phyloP scores from a whole-genome alignment of 768 basidiomycete genomes.

The Omphalotus guepiniiformis region DNA sequence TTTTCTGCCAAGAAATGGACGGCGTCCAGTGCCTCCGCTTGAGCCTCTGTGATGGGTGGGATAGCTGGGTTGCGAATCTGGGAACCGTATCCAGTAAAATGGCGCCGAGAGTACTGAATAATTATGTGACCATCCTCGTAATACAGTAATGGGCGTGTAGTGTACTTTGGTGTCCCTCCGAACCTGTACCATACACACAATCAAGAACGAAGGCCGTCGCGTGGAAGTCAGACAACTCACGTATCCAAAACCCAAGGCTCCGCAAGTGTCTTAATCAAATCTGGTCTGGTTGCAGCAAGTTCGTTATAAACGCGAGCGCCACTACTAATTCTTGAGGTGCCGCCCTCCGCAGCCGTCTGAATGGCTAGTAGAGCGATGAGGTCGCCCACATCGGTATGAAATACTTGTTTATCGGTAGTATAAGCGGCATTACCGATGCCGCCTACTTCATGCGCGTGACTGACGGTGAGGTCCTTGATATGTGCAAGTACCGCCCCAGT shows the following conservation, averaged over 20 bases:
- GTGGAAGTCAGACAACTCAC: conserved; percentile 15
- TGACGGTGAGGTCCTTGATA: conserved; percentile 42
- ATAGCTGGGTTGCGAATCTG: conserved; percentile 34
- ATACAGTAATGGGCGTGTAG: conserved; percentile 35
- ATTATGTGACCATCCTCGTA: conserved; percentile 35
- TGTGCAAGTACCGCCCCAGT: conserved; percentile 41
- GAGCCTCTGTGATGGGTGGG: conserved; percentile 45
- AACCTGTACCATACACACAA: conserved; percentile 31
- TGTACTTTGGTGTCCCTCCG: conserved; percentile 32
- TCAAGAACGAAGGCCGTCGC: neutral
- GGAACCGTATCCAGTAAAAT: conserved; percentile 37
- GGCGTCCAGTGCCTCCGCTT: conserved; percentile 44
- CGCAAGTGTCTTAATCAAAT: conserved; percentile 36
- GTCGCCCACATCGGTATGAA: conserved; percentile 45
- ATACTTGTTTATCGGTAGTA: conserved; percentile 47
- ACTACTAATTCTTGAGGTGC: conserved; percentile 41
- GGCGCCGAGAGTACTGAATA: conserved; percentile 43
- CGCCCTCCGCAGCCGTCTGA: conserved; percentile 39
- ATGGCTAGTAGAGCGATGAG: conserved; percentile 41
- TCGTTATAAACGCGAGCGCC: conserved; percentile 42
- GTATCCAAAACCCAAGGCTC: conserved; percentile 42
- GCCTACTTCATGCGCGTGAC: conserved; percentile 36
- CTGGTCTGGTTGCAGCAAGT: conserved; percentile 40
- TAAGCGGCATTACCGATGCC: conserved; percentile 42
- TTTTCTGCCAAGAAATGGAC: conserved; percentile 42